phyloP scores from a whole-genome alignment of 2,329 filamentous ascomycete genomes.

The Colletotrichum eleusines region DNA sequence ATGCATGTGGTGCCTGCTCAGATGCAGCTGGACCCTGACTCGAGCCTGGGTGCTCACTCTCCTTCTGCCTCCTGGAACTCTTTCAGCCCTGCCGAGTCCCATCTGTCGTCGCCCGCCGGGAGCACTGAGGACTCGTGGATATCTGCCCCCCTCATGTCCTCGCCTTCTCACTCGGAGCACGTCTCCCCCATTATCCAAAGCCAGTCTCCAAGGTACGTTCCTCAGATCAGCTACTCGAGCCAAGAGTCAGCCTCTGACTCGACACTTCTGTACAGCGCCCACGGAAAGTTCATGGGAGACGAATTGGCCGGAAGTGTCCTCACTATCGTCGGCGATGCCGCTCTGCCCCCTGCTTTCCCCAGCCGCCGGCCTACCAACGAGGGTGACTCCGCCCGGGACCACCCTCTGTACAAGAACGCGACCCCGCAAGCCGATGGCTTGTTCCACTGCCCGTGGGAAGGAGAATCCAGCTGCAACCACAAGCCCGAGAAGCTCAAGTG shows the following conservation, averaged over 20 bases:
- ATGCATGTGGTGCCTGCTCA: conserved; percentile 69
- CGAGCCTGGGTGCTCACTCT: conserved; percentile 61
- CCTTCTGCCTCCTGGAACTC: conserved; percentile 62
- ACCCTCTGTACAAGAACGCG: conserved; percentile 78
- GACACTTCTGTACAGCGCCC: conserved; percentile 50
- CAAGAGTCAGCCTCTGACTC: conserved; percentile 49
- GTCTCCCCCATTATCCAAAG: conserved; percentile 64
- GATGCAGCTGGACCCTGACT: conserved; percentile 66
- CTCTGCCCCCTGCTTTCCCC: conserved; percentile 56
- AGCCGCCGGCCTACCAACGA: conserved; percentile 64
- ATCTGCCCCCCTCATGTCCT: conserved; percentile 55
- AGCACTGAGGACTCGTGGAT: conserved; percentile 41
- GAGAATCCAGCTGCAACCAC: conserved; percentile 80
- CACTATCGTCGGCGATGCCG: conserved; percentile 53
- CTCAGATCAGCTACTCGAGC: conserved; percentile 41
- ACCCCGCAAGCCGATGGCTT: conserved; percentile 78
- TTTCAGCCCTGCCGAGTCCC: conserved; percentile 44
- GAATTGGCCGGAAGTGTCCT: conserved; percentile 41
- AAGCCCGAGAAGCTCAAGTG: conserved; percentile 97
- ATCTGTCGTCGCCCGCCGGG: conserved; percentile 37
- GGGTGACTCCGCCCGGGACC: conserved; percentile 71
- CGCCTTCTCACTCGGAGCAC: conserved; percentile 59
- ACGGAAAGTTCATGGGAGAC: conserved; percentile 50
- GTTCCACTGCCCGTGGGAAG: conserved; percentile 93
- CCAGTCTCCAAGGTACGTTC: conserved; percentile 67